Evolutionary conservation across 2,329 filamentous ascomycete genomes (phyloP).

Genomic region (Metarhizium rileyi): DNA sequence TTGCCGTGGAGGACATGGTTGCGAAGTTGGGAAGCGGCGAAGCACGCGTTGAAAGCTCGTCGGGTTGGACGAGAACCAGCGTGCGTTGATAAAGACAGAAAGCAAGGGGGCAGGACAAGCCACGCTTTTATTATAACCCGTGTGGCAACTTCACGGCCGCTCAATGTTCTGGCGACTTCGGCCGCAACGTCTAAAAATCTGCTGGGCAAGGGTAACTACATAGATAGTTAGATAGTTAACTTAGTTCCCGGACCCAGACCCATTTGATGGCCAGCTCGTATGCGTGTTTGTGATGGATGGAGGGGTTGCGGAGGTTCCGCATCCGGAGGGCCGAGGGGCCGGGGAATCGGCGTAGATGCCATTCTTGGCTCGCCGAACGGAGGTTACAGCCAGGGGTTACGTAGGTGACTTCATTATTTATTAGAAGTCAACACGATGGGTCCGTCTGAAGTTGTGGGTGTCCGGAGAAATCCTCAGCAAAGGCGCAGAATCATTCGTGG

Average conservation of each 20-base stretch:
- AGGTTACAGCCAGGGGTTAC: background rate
- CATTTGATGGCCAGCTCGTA: background rate
- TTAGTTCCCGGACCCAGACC: background rate
- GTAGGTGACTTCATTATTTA: background rate
- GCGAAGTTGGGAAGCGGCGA: background rate
- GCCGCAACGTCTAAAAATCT: no score
- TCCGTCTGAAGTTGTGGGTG: no score
- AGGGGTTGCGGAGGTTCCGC: slow-evolving; percentile 1
- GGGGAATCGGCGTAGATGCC: background rate
- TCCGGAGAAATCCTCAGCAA: no score
- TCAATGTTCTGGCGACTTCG: no score
- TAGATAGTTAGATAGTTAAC: background rate
- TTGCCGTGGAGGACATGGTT: slow-evolving; percentile 1
- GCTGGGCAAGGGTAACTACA: background rate
- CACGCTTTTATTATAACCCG: no score
- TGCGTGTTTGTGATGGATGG: background rate
- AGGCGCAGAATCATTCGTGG: no score
- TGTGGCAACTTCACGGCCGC: no score
- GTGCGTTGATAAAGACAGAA: background rate
- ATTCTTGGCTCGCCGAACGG: background rate
- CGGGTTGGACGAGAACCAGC: background rate
- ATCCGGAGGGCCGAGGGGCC: background rate
- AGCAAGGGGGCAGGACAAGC: no score
- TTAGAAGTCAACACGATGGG: no score
- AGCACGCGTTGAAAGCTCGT: background rate